A percentile compares a stretch with the other conserved stretches of the same genome.
These are phyloP conservation scores for Xerocomellus chrysenteron DNA, from an alignment of 768 basidiomycete genomes.

Conservation along the genomic window DNA sequence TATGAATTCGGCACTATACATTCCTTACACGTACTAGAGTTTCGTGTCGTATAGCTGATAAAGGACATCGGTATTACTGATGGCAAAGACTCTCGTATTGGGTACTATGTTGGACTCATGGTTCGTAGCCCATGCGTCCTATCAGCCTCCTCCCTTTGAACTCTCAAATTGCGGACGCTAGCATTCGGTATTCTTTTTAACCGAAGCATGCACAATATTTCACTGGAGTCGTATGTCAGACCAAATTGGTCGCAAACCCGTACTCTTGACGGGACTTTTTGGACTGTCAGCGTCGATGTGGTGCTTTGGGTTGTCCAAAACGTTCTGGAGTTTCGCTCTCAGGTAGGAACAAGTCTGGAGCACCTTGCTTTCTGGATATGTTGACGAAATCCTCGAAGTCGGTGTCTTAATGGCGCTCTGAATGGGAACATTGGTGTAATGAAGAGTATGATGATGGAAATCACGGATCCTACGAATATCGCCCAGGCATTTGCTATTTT, in stretches of 20 bases:
- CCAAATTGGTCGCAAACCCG: slow-evolving; percentile 48
- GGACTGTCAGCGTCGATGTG: slow-evolving; percentile 48
- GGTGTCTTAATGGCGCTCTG: slow-evolving; percentile 45
- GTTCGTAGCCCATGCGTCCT: slow-evolving; percentile 28
- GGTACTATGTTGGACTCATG: slow-evolving; percentile 49
- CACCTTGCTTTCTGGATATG: background rate
- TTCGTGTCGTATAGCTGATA: slow-evolving; percentile 20
- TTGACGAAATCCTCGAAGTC: slow-evolving; percentile 27
- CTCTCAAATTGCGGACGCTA: slow-evolving; percentile 12
- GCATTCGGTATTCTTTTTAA: slow-evolving; percentile 51
- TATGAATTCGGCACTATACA: slow-evolving; percentile 26
- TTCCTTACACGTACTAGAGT: background rate
- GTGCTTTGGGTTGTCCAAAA: slow-evolving; percentile 47
- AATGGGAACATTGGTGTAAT: slow-evolving; percentile 58
- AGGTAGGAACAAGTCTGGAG: slow-evolving; percentile 27
- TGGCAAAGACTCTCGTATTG: slow-evolving; percentile 45
- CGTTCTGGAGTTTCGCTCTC: slow-evolving; percentile 44
- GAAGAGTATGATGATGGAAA: slow-evolving; percentile 46
- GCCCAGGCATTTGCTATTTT: slow-evolving; percentile 54
- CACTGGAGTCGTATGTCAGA: slow-evolving; percentile 54
- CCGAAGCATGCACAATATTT: slow-evolving; percentile 47
- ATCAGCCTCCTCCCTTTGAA: background rate
- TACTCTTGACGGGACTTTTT: slow-evolving; percentile 44
- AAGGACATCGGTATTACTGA: slow-evolving; percentile 37
- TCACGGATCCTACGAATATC: slow-evolving; percentile 36